Evolutionary conservation across 257 asterid genomes (phyloP).

Genomic region (Gentiana macrophylla): DNA sequence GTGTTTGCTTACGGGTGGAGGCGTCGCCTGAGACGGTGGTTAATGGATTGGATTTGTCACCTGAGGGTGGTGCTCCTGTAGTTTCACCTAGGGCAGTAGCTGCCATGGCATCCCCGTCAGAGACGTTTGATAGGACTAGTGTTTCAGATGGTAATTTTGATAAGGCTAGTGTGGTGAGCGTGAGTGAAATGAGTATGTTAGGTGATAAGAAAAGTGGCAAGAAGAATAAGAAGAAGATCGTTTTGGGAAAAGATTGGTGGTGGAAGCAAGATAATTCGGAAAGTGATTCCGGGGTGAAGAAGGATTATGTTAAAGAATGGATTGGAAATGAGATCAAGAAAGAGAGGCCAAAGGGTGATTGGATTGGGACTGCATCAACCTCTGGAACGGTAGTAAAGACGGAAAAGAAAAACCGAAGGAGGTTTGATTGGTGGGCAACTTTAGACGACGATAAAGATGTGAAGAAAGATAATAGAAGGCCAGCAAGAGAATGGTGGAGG

Average conservation of each 20-base stretch:
- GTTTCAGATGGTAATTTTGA: constrained; percentile 61
- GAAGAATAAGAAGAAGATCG: constrained; percentile 60
- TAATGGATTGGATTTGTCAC: constrained; percentile 43
- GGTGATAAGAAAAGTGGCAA: constrained; percentile 27
- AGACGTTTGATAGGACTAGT: constrained; percentile 55
- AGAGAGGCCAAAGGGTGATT: constrained; percentile 76
- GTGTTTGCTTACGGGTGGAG: constrained; percentile 47
- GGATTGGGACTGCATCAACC: constrained; percentile 61
- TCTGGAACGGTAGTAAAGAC: constrained; percentile 25
- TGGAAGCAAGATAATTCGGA: constrained; percentile 85
- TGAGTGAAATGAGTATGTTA: constrained; percentile 25
- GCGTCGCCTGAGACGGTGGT: constrained; percentile 55
- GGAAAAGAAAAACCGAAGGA: constrained; percentile 48
- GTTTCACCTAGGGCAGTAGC: constrained; percentile 73
- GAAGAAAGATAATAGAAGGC: constrained; percentile 80
- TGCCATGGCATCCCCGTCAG: constrained; percentile 58
- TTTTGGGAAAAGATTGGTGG: constrained; percentile 94
- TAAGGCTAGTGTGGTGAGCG: constrained; percentile 49
- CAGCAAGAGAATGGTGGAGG: constrained; percentile 99
- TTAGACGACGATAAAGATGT: constrained; percentile 62
- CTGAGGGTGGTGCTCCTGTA: constrained; percentile 9
- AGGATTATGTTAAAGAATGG: constrained; percentile 98
- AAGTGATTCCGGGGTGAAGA: constrained; percentile 53
- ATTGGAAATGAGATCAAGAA: constrained; percentile 86
- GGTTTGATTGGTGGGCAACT: constrained; percentile 91